Evolutionary conservation across 2,329 filamentous ascomycete genomes (phyloP).

Genomic region (Boeremia lycopersici): DNA sequence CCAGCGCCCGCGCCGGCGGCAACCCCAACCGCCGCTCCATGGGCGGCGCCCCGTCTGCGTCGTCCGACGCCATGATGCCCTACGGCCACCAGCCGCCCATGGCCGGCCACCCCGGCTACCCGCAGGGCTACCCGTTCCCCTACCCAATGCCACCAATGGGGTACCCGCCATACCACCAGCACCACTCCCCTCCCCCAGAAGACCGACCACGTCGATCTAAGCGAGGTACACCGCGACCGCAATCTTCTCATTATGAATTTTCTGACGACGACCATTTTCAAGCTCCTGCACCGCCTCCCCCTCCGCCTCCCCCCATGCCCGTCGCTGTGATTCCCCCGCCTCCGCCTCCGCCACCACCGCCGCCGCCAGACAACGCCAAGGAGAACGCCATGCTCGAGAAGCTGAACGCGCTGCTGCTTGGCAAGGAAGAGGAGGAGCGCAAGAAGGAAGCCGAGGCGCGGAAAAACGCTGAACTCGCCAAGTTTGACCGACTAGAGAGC

Average conservation of each 20-base stretch:
- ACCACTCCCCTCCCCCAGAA: slow-evolving; percentile 27
- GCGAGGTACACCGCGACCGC: slow-evolving; percentile 36
- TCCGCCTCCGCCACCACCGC: slow-evolving; percentile 20
- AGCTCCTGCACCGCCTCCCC: slow-evolving; percentile 25
- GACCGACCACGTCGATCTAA: slow-evolving; percentile 29
- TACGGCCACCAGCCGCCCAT: slow-evolving; percentile 20
- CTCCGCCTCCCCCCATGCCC: slow-evolving; percentile 9
- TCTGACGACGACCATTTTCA: slow-evolving; percentile 30
- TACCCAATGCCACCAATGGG: slow-evolving; percentile 31
- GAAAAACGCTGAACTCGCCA: slow-evolving; percentile 43
- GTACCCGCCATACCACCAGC: slow-evolving; percentile 31
- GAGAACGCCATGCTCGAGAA: slow-evolving; percentile 42
- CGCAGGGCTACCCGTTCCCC: slow-evolving; percentile 24
- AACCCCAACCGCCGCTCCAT: slow-evolving; percentile 45
- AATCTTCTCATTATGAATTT: slow-evolving; percentile 25
- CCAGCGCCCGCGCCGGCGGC: slow-evolving; percentile 4
- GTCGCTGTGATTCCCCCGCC: slow-evolving; percentile 17
- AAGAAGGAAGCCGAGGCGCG: slow-evolving; percentile 35
- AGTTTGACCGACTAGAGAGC: slow-evolving; percentile 45
- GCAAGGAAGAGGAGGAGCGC: slow-evolving; percentile 38
- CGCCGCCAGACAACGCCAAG: slow-evolving; percentile 29
- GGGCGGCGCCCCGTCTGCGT: slow-evolving; percentile 24
- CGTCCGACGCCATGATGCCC: slow-evolving; percentile 43
- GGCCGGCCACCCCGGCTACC: slow-evolving; percentile 26
- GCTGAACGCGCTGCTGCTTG: slow-evolving; percentile 36